Evolutionary conservation across 108 stramenopile species (phyloP).

Genomic region (Ochromonas danica): DNA sequence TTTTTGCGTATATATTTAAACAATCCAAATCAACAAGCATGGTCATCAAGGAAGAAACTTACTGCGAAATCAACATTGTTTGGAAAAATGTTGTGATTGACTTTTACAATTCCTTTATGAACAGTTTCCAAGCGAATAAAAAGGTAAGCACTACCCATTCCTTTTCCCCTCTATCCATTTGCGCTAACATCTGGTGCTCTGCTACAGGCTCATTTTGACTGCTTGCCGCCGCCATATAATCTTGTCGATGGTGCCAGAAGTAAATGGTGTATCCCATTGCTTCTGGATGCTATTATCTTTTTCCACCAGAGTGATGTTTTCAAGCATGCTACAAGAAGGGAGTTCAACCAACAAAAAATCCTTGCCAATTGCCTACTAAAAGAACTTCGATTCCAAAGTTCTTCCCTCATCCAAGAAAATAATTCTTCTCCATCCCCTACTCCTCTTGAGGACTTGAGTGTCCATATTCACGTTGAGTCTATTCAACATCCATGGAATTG

Average conservation of each 20-base stretch:
- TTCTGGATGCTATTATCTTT: slow-evolving; percentile 6
- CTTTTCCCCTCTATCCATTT: no score
- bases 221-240: background rate
- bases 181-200: no score
- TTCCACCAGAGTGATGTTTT: background rate
- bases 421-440: background rate
- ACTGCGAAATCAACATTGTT: no score
- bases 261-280: background rate
- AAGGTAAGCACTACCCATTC: no score
- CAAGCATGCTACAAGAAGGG: background rate
- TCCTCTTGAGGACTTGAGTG: no score
- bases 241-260: background rate
- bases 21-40: no score
- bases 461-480: background rate
- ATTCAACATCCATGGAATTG: background rate
- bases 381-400: background rate
- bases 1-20: no score
- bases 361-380: background rate
- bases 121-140: no score
- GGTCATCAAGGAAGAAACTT: no score
- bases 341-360: slow-evolving; percentile 6
- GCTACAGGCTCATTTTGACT: slow-evolving; percentile 18
- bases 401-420: no score
- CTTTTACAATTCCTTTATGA: no score
- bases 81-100: no score